Percentiles rank a stretch among this genome's conserved stretches.
Conservation (phyloP, 2,329 filamentous ascomycete species). For the Xylariales sp. region DNA sequence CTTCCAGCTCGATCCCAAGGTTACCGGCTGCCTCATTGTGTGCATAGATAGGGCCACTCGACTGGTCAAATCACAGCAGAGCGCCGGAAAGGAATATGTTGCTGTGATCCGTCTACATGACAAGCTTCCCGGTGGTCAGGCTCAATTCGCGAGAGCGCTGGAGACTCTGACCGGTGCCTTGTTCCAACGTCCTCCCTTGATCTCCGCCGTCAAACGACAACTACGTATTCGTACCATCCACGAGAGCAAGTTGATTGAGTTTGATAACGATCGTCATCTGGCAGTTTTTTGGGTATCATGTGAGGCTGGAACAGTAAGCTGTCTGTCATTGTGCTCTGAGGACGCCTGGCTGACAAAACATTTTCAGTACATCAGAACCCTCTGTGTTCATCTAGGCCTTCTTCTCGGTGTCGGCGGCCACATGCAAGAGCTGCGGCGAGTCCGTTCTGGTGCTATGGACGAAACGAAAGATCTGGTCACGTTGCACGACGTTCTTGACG, state of each 20-base stretch:
- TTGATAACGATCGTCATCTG: conserved; percentile 95
- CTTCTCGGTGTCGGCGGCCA: conserved; percentile 80
- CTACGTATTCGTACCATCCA: conserved; percentile 97
- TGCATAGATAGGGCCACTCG: conserved; percentile 90
- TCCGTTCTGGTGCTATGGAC: conserved; percentile 91
- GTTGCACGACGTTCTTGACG: conserved; percentile 90
- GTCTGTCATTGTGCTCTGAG: too few species aligned
- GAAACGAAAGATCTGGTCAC: conserved; percentile 87
- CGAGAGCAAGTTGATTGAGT: conserved; percentile 94
- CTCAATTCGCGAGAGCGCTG: conserved; percentile 86
- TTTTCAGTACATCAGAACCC: conserved; percentile 98
- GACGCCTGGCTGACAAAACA: too few species aligned
- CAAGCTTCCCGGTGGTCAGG: conserved; percentile 87
- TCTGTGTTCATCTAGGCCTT: conserved; percentile 87
- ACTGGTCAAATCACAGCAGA: conserved; percentile 97
- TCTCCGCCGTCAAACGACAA: conserved; percentile 98
- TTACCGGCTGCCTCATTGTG: conserved; percentile 84
- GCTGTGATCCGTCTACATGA: conserved; percentile 93
- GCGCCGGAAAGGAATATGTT: conserved; percentile 98
- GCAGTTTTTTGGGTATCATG: conserved; percentile 99
- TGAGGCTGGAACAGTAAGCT: conserved; percentile 93
- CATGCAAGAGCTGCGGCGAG: conserved; percentile 96
- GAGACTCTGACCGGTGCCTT: conserved; percentile 95
- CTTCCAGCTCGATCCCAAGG: conserved; percentile 98
- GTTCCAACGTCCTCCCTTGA: conserved; percentile 94